Evolutionary conservation across 1,139 yeast genomes (phyloP), one percentile per base, ranked within the genome.

Genomic region (Suhomyces atakaporum): DNA sequence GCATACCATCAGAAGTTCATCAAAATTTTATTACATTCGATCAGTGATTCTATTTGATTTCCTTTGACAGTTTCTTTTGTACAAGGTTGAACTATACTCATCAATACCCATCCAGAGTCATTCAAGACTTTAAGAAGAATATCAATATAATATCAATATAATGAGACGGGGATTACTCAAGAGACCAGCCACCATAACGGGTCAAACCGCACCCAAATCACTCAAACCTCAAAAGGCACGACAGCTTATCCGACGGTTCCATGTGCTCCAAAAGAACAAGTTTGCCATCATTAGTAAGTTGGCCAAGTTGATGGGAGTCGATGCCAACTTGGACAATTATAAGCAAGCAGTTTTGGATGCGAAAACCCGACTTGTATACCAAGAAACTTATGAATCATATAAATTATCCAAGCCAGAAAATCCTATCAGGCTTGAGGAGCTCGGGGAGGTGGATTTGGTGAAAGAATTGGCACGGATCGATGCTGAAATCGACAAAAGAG

Each of bases 141-240:
- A 5, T 18, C 5, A 6, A 18, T 18, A 18, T 18, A 18, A 18
- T 18, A 18, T 8, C 8, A 6, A 6, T 18, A 6, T 18, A 18
- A 18, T 32, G 32, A 42, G 31, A 25, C 29, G 39, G 9, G 46
- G 43, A 12, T 35, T 44, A 11, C 34, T 45, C n/a, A 33, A 33
- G 12, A 28, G 44, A 3, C 40, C 37, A 3, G 25, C 27, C 9
- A 29, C 29, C 1, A 56, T 55, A 5, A 53, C 58, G 3, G 50
- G 53, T 8, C 45, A 45, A 13, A 37, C 32, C 11, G 39, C 40
- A 12, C 65, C 69, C 9, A 55, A 51, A 55, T 54, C 53, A 35
- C 64, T 84, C 33, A 84, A 84, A 49, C 92, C 94, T 0, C 73
- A 75, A 34, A 69, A 76, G 48, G 81, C 92, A 0, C 63, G 92